Base-by-base conservation (phyloP, 345 rosid species). In the Sonneratia caseolaris region DNA sequence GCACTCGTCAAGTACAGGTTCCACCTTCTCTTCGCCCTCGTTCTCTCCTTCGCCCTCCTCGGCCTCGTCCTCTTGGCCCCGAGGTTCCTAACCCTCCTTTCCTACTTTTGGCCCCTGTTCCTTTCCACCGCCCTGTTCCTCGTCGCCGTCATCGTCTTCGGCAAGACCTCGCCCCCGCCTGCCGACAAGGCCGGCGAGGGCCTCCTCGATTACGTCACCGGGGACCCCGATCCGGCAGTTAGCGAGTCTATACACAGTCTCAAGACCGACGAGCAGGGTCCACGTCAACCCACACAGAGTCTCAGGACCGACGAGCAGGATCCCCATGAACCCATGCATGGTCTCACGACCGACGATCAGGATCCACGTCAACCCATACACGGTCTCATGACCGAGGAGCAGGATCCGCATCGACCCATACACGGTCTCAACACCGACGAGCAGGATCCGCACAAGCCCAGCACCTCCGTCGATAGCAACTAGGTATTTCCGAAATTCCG, bases 81-180 rank as follows among this genome's bases (percentile, higher is more conserved):
- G 2, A 81, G 97, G 56, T 86, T 93, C 71, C 76, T 93, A 78
- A 81, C 86, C 68, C 75, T 93, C 68, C 57, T 93, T 65, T 79
- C 92, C 74, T 93, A 88, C 85, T 93, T 93, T 62, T 91, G 97
- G 92, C 98, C 98, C 42, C 82, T 93, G n/a, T 74, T 87, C 64
- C 83, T 93, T 80, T 93, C 98, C 82, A 93, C 98, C 2, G 85
- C 94, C 68, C 85, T 93, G 70, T 93, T 93, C 73, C 94, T 93
- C 21, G 85, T 73, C 6, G 89, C 90, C 21, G 88, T 88, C 74
- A 57, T 85, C 82, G 78, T 93, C 82, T 87, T 91, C 53, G 94
- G 83, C 7, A 85, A 82, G 53, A 82, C 84, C 71, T 81, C 89
- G 22, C 70, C 88, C 0, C 88, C 84, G 11, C 22, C 70, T 84